Percentiles rank a stretch among this genome's conserved stretches.
These are phyloP conservation scores for Terfezia claveryi DNA, from an alignment of 495 filamentous ascomycete species.

Conservation along the genomic window DNA sequence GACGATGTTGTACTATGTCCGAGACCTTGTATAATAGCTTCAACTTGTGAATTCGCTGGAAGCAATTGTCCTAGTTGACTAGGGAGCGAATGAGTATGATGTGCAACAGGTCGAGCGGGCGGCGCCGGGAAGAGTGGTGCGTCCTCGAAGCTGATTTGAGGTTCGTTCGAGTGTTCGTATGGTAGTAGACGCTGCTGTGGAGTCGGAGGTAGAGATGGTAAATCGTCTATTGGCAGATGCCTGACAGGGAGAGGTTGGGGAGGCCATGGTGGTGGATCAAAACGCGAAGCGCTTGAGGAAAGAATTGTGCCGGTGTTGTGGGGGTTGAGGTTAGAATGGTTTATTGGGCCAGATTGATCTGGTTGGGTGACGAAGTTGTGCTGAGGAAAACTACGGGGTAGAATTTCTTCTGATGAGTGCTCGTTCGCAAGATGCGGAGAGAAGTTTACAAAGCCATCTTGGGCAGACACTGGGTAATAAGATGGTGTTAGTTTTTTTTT, in stretches of 20 bases:
- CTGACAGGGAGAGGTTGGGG: slow-evolving; percentile 12
- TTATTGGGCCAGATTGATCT: slow-evolving; percentile 19
- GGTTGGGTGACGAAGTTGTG: slow-evolving; percentile 20
- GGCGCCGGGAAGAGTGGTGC: slow-evolving; percentile 16
- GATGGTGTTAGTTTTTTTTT: slow-evolving; percentile 7
- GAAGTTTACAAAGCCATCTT: slow-evolving; percentile 17
- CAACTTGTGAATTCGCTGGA: slow-evolving; percentile 23
- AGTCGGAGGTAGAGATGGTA: slow-evolving; percentile 8
- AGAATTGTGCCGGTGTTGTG: slow-evolving; percentile 18
- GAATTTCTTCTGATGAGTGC: neutral
- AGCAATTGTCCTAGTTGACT: neutral
- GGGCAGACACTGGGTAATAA: slow-evolving; percentile 4
- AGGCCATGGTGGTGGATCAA: slow-evolving; percentile 18
- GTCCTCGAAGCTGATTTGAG: slow-evolving; percentile 19
- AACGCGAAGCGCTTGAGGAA: slow-evolving; percentile 18
- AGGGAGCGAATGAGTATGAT: slow-evolving; percentile 12
- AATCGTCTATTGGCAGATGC: slow-evolving; percentile 17
- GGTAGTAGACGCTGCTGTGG: slow-evolving; percentile 12
- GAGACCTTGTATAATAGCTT: slow-evolving; percentile 35
- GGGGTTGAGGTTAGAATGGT: slow-evolving; percentile 11
- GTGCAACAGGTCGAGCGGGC: slow-evolving; percentile 4
- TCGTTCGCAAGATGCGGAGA: neutral
- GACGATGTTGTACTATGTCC: slow-evolving; percentile 35
- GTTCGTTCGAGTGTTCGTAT: slow-evolving; percentile 11
- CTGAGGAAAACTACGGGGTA: slow-evolving; percentile 10